Evolutionary conservation across 2,329 filamentous ascomycete species (phyloP).

Genomic region (Pseudocercospora fijiensis): DNA sequence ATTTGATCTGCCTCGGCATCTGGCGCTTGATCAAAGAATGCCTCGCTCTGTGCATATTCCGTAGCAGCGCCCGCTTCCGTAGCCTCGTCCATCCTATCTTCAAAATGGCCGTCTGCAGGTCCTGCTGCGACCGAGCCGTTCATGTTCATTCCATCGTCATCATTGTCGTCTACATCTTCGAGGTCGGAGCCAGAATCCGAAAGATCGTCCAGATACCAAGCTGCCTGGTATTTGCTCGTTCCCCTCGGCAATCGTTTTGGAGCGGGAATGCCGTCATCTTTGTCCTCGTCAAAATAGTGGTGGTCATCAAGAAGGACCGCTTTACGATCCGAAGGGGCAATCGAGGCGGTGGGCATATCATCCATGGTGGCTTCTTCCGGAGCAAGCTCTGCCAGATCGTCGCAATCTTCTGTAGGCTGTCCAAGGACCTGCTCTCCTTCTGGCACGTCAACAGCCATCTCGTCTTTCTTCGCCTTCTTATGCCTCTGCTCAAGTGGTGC

Average conservation of each 20-base stretch:
- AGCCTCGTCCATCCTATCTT: constrained; percentile 52
- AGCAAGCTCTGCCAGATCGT: constrained; percentile 78
- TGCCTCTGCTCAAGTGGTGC: constrained; percentile 64
- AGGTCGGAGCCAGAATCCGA: constrained; percentile 84
- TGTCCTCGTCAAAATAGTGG: constrained; percentile 94
- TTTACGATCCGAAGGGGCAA: constrained; percentile 58
- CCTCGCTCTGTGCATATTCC: constrained; percentile 90
- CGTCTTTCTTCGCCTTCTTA: constrained; percentile 52
- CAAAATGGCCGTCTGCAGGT: constrained; percentile 73
- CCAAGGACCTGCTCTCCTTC: constrained; percentile 62
- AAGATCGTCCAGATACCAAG: constrained; percentile 84
- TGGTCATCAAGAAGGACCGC: constrained; percentile 94
- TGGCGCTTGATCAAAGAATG: constrained; percentile 75
- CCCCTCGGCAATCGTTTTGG: constrained; percentile 82
- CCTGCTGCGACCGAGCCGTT: constrained; percentile 52
- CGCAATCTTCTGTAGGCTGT: constrained; percentile 72
- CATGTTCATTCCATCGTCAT: constrained; percentile 53
- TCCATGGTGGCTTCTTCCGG: constrained; percentile 82
- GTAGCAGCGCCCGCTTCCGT: constrained; percentile 68
- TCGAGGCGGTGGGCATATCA: constrained; percentile 57
- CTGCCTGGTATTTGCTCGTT: constrained; percentile 89
- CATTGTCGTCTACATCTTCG: constrained; percentile 59
- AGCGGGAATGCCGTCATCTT: constrained; percentile 58
- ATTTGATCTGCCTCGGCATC: constrained; percentile 83
- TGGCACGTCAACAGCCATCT: constrained; percentile 67